Conservation (phyloP, 257 asterid genomes). For the Ilex aquifolium region DNA sequence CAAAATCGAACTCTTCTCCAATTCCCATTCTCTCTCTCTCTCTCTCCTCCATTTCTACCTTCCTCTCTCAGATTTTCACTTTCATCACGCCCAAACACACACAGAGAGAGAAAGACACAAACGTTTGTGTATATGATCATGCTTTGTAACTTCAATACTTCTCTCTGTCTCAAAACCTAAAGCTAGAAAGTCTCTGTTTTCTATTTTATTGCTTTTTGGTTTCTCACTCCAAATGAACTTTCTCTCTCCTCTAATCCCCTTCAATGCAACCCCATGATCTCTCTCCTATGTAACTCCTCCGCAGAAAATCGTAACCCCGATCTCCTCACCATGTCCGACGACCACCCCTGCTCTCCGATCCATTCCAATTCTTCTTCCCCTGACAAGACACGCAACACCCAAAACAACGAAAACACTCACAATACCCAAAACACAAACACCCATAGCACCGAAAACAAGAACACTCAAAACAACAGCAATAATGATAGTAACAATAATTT, state of each 20-base stretch:
- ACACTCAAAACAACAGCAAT: conserved; percentile 13
- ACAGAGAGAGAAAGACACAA: no score
- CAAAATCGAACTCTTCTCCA: no score
- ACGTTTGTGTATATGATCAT: no score
- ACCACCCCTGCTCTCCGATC: conserved; percentile 64
- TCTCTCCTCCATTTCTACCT: no score
- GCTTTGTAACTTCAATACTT: not conserved
- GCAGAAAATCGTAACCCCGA: conserved; percentile 28
- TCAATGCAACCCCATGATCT: conserved; percentile 45
- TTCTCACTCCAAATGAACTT: not conserved
- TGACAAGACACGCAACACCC: not conserved
- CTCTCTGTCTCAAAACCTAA: conserved; percentile 3
- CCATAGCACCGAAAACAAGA: conserved; percentile 14
- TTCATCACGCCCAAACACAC: no score
- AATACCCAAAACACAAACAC: conserved; percentile 21
- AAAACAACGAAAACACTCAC: conserved; percentile 20
- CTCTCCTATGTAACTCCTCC: conserved; percentile 28
- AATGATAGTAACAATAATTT: conserved; percentile 30
- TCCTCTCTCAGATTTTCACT: no score
- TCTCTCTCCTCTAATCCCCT: not conserved
- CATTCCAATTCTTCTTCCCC: conserved; percentile 20
- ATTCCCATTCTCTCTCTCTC: no score
- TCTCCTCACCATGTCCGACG: conserved; percentile 35
- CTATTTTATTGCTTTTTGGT: not conserved
- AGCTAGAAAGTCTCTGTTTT: no score